Conservation (phyloP, 305 asterid species). For the Striga hermonthica region DNA sequence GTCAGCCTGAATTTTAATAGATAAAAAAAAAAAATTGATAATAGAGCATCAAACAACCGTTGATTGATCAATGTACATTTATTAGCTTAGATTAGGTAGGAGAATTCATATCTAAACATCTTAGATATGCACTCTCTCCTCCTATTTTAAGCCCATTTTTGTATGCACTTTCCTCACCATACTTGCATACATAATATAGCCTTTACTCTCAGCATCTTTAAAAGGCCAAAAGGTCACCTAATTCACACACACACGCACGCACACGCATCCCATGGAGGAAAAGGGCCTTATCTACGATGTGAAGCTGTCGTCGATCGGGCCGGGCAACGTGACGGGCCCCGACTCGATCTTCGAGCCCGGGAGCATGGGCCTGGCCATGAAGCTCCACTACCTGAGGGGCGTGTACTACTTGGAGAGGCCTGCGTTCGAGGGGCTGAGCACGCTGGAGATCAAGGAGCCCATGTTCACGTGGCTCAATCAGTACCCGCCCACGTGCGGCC, state of each 20-base stretch:
- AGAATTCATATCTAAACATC: too few species aligned
- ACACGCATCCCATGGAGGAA: constrained; percentile 31
- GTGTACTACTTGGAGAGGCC: constrained; percentile 55
- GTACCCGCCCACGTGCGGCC: constrained; percentile 44
- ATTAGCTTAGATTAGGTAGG: too few species aligned
- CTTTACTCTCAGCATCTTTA: not conserved
- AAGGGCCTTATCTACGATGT: constrained; percentile 48
- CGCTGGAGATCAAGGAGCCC: constrained; percentile 56
- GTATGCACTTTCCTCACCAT: not conserved
- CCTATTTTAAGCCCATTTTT: not conserved
- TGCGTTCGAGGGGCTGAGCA: constrained; percentile 52
- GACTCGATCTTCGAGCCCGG: constrained; percentile 51
- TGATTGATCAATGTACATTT: too few species aligned
- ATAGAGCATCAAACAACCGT: too few species aligned
- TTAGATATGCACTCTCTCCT: too few species aligned
- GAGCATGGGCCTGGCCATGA: constrained; percentile 70
- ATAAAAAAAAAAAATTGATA: too few species aligned
- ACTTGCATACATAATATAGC: not conserved
- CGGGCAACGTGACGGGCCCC: constrained; percentile 51
- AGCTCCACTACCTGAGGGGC: constrained; percentile 71
- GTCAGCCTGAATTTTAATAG: too few species aligned
- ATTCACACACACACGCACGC: not conserved
- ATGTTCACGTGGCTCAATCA: constrained; percentile 50
- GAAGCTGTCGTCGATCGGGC: constrained; percentile 76
- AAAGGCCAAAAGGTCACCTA: constrained; percentile 28